phyloP scores from a whole-genome alignment of 768 basidiomycete species.

The Hygrocybe punicea region DNA sequence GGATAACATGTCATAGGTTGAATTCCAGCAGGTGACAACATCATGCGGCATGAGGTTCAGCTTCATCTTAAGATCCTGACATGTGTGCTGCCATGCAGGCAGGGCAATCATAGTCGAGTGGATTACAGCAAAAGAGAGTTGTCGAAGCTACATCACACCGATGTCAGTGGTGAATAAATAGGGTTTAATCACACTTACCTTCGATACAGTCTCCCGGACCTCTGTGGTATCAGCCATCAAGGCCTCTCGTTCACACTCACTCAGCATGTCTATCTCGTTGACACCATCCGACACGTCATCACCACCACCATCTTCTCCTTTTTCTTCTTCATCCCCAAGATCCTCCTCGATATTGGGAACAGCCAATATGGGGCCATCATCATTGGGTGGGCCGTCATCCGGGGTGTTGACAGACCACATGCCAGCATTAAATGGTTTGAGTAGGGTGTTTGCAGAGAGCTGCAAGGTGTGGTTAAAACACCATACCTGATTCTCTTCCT shows the following conservation, averaged over 20 bases:
- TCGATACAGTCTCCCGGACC: not conserved
- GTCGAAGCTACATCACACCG: constrained; percentile 21
- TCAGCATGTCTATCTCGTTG: not conserved
- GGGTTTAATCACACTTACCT: constrained; percentile 6
- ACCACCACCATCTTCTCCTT: constrained; percentile 4
- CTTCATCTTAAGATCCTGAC: constrained; percentile 9
- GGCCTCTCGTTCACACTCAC: not conserved
- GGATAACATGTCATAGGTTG: constrained; percentile 31
- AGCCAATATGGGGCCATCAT: not conserved
- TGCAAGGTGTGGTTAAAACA: too few relatives aligned
- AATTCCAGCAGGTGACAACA: constrained; percentile 37
- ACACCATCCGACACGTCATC: constrained; percentile 1
- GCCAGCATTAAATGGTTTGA: not conserved
- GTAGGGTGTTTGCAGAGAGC: constrained; percentile 23
- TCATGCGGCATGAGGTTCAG: constrained; percentile 28
- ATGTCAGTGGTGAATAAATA: not conserved
- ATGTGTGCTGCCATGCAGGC: constrained; percentile 24
- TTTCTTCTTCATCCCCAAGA: not conserved
- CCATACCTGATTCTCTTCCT: too few relatives aligned
- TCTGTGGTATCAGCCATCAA: not conserved
- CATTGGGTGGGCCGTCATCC: not conserved
- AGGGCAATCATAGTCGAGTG: constrained; percentile 31
- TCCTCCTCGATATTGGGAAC: constrained; percentile 1
- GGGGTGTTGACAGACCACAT: not conserved
- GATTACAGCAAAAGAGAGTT: constrained; percentile 22